Base-by-base conservation (phyloP, 257 asterid species). In the Gentiana straminea region DNA sequence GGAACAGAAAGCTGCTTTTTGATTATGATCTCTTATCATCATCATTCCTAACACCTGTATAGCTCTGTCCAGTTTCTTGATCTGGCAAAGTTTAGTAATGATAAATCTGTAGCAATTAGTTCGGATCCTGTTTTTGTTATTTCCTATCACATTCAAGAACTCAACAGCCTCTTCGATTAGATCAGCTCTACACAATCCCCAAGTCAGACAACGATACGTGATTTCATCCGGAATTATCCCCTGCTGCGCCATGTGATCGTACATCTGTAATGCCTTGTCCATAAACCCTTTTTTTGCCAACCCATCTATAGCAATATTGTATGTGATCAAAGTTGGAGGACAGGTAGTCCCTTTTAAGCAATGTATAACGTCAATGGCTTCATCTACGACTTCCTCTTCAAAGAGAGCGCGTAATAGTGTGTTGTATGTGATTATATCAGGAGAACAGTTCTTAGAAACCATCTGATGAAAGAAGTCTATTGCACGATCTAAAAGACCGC, bases 181-280 rank as follows among this genome's bases (percentile, higher is more conserved):
- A 78, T 81, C 95, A 0, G 80, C 79, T 68, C 86, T 71, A 61
- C 92, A 86, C 48, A 83, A 80, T 41, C 97, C 97, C 95, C 88
- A 86, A 32, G 84, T 15, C 38, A 89, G 75, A 57, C 95, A 86
- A 59, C 97, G 73, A 64, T 80, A 80, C 1, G 97, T 83, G 38
- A 86, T 73, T 57, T 80, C 84, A 75, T 89, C 97, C 7, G 97
- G 95, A 24, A 64, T 66, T 37, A 73, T 74, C 61, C 90, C 83
- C 9, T 48, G 61, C 62, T 73, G 66, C 46, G 73, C 62, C 97
- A 89, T 89, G 62, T 62, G 54, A 54, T 58, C 56, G 77, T 80
- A 89, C 66, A 86, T 68, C 52, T 80, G 83, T 86, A 80, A 77
- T 37, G 91, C 82, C 71, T 69, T 80, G 60, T 72, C 84, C 90